A percentile compares a stretch with the other conserved stretches of the same genome.
Conservation (phyloP, 768 basidiomycete genomes). For the Tulasnella sp. region DNA sequence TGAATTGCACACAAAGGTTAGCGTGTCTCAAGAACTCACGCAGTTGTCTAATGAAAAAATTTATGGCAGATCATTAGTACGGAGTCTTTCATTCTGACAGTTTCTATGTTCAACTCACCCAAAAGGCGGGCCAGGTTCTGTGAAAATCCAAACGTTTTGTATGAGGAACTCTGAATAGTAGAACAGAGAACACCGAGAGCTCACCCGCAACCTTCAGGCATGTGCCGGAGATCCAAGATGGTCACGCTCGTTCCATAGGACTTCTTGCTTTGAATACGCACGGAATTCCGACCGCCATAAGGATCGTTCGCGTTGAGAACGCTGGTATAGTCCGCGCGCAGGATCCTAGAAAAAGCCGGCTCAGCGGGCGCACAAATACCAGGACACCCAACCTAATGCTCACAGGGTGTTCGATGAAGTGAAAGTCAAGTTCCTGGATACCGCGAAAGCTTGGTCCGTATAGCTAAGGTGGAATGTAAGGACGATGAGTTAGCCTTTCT, state of each 20-base stretch:
- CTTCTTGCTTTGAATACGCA: conserved; percentile 54
- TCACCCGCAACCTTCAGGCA: conserved; percentile 49
- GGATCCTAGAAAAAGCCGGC: conserved; percentile 34
- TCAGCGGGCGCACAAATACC: neutral
- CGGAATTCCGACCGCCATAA: conserved; percentile 51
- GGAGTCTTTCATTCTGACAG: neutral
- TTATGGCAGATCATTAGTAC: neutral
- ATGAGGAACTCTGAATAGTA: neutral
- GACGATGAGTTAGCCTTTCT: neutral
- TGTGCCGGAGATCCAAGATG: conserved; percentile 54
- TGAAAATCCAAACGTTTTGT: conserved; percentile 1
- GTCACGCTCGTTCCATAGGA: conserved; percentile 53
- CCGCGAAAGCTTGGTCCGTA: conserved; percentile 49
- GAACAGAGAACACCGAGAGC: neutral
- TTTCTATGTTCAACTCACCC: conserved; percentile 14
- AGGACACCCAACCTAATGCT: neutral
- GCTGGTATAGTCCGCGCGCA: conserved; percentile 55
- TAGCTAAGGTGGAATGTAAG: conserved; percentile 38
- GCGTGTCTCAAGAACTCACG: neutral
- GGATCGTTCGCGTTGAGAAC: conserved; percentile 47
- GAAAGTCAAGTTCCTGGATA: conserved; percentile 54
- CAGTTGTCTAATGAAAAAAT: neutral
- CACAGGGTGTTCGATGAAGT: conserved; percentile 43
- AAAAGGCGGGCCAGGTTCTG: conserved; percentile 50
- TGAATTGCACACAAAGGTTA: neutral